Evolutionary conservation across 2,329 filamentous ascomycete species (phyloP), one percentile per base, ranked within the genome.

Genomic region (Stromatinia cepivora): DNA sequence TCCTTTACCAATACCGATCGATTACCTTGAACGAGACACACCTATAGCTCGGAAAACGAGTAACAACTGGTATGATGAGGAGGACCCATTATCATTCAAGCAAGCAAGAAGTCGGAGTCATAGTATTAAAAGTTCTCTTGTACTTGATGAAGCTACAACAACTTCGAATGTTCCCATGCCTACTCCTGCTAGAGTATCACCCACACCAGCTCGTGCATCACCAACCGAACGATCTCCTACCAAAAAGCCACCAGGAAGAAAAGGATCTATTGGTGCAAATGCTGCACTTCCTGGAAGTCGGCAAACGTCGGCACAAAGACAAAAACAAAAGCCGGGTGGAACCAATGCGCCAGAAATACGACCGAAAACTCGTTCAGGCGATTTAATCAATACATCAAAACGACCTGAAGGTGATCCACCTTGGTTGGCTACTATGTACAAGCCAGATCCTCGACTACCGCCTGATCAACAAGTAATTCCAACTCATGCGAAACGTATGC

Each of bases 391-490:
- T 76, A 81, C 45, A 75, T 73, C 71, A 73, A 70, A 92, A 77
- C 87, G 89, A 54, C 94, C 94, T 0, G 95, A 98, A 82, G 95
- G 95, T 28, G 94, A 98, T 67, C 93, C 95, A 13, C 95, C 95
- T 65, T 99, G 95, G 95, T 87, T 98, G 81, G 87, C 95, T 58
- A 92, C 91, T 31, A 93, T 97, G 81, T 99, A 97, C 80, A 97
- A 96, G 77, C 95, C 95, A 0, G 95, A 99, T 78, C 95, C 95
- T 42, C 90, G 93, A 71, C 84, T 99, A 46, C 95, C 95, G 8
- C 95, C 93, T 0, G 95, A 99, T 72, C 92, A 99, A 79, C 95
- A 99, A 78, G 89, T 99, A 66, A 87, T 99, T 15, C 95, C 95
- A 0, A 98, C 95, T 0, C 93, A 98, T 72, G 95, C 95, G 17